Evolutionary conservation across 805 yeast species (phyloP).

Genomic region (Teunomyces tritomae): DNA sequence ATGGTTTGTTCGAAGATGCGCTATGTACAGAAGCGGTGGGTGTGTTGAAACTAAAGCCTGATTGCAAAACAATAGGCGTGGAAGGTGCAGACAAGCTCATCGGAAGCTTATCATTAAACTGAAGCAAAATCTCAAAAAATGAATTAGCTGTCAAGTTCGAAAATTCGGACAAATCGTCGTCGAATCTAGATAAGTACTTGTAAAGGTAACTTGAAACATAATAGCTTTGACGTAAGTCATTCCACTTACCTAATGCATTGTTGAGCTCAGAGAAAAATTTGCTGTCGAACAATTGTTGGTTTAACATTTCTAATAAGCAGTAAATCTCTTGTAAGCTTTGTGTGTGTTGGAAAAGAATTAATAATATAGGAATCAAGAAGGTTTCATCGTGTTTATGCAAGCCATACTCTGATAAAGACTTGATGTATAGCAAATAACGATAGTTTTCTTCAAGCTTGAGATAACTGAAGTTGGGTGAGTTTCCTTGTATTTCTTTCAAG

Average conservation of each 20-base stretch:
- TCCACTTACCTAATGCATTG: constrained; percentile 28
- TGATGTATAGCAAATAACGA: constrained; percentile 32
- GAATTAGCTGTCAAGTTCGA: constrained; percentile 26
- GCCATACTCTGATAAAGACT: constrained; percentile 37
- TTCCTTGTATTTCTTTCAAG: constrained; percentile 13
- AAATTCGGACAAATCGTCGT: constrained; percentile 28
- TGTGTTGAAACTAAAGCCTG: not conserved
- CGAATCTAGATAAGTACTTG: constrained; percentile 22
- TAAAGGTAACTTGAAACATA: constrained; percentile 17
- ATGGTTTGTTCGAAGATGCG: not conserved
- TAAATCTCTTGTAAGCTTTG: constrained; percentile 25
- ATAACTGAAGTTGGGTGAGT: constrained; percentile 7
- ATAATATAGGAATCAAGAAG: constrained; percentile 36
- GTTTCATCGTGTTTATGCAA: constrained; percentile 38
- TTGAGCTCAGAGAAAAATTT: constrained; percentile 27
- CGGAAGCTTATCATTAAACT: constrained; percentile 42
- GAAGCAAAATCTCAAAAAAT: constrained; percentile 34
- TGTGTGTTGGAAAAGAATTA: constrained; percentile 26
- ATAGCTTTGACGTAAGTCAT: constrained; percentile 13
- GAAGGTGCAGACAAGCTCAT: constrained; percentile 44
- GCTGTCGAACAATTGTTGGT: constrained; percentile 28
- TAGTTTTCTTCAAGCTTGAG: constrained; percentile 23
- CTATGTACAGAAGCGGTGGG: constrained; percentile 5
- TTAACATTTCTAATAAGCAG: constrained; percentile 31
- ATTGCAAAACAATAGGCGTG: constrained; percentile 29